A percentile compares a stretch with the other conserved stretches of the same genome.
These are phyloP conservation scores for Mycena vitilis DNA, from an alignment of 768 basidiomycete genomes.

Conservation along the genomic window DNA sequence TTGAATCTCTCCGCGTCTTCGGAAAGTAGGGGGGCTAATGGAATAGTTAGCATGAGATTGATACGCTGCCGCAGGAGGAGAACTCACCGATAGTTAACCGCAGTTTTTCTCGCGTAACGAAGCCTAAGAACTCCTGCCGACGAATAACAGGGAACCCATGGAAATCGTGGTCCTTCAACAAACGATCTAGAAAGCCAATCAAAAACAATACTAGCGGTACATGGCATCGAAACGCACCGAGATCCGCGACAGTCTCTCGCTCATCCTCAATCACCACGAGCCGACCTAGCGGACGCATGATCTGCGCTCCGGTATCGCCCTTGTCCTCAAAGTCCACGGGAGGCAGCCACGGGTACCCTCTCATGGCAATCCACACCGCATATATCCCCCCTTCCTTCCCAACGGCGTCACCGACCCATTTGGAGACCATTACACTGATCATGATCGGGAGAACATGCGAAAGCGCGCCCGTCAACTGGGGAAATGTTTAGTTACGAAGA, in stretches of 20 bases:
- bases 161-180: conserved; percentile 59
- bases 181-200: conserved; percentile 44
- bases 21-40: conserved; percentile 39
- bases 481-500: conserved; percentile 4
- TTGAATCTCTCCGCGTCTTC: conserved; percentile 45
- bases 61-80: background rate
- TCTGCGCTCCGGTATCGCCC: conserved; percentile 68
- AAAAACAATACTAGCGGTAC: background rate
- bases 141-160: conserved; percentile 76
- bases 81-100: conserved; percentile 49
- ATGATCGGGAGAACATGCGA: conserved; percentile 87
- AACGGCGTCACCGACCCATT: conserved; percentile 82
- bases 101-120: conserved; percentile 68
- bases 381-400: conserved; percentile 75
- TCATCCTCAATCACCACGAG: conserved; percentile 67
- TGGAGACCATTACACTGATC: conserved; percentile 81
- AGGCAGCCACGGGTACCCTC: conserved; percentile 77
- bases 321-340: conserved; percentile 73
- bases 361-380: conserved; percentile 77
- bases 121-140: conserved; percentile 66
- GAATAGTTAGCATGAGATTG: conserved; percentile 3
- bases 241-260: conserved; percentile 57
- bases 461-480: conserved; percentile 78
- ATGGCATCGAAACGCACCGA: conserved; percentile 48
- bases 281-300: conserved; percentile 66